These are phyloP conservation scores for Choiromyces venosus DNA, from an alignment of 495 filamentous ascomycete genomes.

Conservation along the genomic window DNA sequence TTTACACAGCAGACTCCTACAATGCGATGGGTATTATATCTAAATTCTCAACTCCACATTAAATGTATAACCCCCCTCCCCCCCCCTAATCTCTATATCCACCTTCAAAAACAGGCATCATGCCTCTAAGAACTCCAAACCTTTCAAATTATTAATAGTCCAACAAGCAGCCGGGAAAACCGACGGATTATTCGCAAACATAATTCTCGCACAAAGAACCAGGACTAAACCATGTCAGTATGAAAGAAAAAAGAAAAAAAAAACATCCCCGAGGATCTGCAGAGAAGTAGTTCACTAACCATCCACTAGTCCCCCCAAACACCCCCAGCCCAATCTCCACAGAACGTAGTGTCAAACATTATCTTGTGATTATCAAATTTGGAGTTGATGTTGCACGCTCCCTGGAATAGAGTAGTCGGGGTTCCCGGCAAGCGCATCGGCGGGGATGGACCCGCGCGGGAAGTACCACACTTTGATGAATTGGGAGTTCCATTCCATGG, in stretches of 20 bases:
- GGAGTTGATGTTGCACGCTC: slow-evolving; percentile 58
- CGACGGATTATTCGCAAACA: slow-evolving; percentile 58
- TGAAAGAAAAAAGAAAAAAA: neutral
- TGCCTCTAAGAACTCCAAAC: slow-evolving; percentile 26
- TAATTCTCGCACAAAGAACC: slow-evolving; percentile 56
- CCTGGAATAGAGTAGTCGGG: slow-evolving; percentile 61
- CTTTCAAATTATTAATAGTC: slow-evolving; percentile 57
- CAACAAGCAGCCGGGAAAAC: slow-evolving; percentile 63
- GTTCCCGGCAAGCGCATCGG: slow-evolving; percentile 52
- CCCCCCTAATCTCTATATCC: too few relatives aligned
- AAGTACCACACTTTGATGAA: slow-evolving; percentile 76
- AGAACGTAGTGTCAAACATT: slow-evolving; percentile 78
- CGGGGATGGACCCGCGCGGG: slow-evolving; percentile 56
- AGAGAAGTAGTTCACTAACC: slow-evolving; percentile 46
- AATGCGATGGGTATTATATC: too few relatives aligned
- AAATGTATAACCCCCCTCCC: too few relatives aligned
- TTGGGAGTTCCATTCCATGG: slow-evolving; percentile 64
- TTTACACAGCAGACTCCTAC: too few relatives aligned
- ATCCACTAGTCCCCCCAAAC: slow-evolving; percentile 50
- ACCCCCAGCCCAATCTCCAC: slow-evolving; percentile 80
- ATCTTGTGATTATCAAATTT: slow-evolving; percentile 69
- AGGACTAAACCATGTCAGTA: slow-evolving; percentile 36
- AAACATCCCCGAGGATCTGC: neutral
- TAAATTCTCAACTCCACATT: too few relatives aligned
- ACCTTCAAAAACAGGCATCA: too few relatives aligned